phyloP scores from a whole-genome alignment of 1,139 yeast genomes.

The Lodderomyces theae region DNA sequence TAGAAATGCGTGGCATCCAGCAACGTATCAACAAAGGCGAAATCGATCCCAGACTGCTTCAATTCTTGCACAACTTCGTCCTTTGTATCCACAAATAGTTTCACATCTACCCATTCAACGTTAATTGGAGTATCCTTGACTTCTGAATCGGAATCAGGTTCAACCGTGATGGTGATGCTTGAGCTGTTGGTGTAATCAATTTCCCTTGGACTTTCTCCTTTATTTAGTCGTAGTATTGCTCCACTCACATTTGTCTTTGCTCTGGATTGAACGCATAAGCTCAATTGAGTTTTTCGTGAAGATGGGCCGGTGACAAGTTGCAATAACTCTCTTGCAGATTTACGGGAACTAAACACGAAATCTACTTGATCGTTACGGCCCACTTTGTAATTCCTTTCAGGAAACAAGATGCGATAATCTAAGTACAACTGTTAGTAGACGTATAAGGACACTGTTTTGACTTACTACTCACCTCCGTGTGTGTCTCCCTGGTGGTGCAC shows the following conservation, averaged over 20 bases:
- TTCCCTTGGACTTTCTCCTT: constrained; percentile 17
- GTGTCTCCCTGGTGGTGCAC: constrained; percentile 14
- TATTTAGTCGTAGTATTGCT: constrained; percentile 21
- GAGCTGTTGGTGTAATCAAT: constrained; percentile 18
- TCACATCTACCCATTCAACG: constrained; percentile 27
- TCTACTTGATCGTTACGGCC: constrained; percentile 32
- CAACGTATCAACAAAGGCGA: constrained; percentile 22
- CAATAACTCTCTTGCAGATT: constrained; percentile 33
- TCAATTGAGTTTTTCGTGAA: constrained; percentile 19
- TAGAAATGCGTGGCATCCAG: constrained; percentile 26
- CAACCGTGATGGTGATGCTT: constrained; percentile 17
- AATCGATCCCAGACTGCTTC: constrained; percentile 17
- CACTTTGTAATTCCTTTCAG: constrained; percentile 22
- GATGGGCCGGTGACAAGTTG: constrained; percentile 16
- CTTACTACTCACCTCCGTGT: constrained; percentile 15
- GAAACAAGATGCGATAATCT: constrained; percentile 12
- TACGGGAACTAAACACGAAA: constrained; percentile 14
- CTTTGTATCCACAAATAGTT: constrained; percentile 11
- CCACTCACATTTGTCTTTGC: constrained; percentile 34
- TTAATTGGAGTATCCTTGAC: constrained; percentile 17
- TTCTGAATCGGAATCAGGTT: not conserved
- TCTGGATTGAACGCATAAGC: constrained; percentile 26
- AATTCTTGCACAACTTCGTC: constrained; percentile 2
- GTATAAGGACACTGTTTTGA: not conserved
- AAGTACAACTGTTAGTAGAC: constrained; percentile 6